Evolutionary conservation across 1,284 basidiomycete species (phyloP).

Genomic region (Pseudozyma sp.): DNA sequence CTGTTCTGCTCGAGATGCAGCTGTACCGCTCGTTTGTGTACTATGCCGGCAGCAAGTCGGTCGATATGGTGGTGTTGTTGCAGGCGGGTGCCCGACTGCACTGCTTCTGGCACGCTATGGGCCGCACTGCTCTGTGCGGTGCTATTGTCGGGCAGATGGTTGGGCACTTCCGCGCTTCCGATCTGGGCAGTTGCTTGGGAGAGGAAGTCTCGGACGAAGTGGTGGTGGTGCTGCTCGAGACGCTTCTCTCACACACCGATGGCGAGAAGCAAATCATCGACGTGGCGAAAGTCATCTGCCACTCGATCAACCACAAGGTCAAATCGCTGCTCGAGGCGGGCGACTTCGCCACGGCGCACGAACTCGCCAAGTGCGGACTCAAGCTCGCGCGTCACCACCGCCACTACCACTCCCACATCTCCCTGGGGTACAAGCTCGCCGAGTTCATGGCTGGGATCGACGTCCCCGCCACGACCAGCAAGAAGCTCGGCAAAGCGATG

Average conservation of each 20-base stretch:
- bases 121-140: slow-evolving; percentile 5
- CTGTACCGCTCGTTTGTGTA: slow-evolving; percentile 1
- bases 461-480: neutral
- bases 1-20: slow-evolving; percentile 3
- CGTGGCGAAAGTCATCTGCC: slow-evolving; percentile 1
- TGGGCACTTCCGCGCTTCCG: slow-evolving; percentile 3
- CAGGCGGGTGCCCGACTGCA: slow-evolving; percentile 2
- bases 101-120: slow-evolving; percentile 11
- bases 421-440: slow-evolving; percentile 9
- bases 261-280: slow-evolving; percentile 8
- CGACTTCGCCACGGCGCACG: slow-evolving; percentile 7
- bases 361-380: slow-evolving; percentile 8
- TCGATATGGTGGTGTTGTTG: slow-evolving; percentile 7
- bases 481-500: slow-evolving; percentile 1
- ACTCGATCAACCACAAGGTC: slow-evolving; percentile 9
- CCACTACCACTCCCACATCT: slow-evolving; percentile 1
- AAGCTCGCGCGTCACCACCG: slow-evolving; percentile 3
- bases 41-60: neutral
- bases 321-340: slow-evolving; percentile 1
- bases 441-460: slow-evolving; percentile 1
- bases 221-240: slow-evolving; percentile 4
- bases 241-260: neutral
- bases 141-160: neutral
- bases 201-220: slow-evolving; percentile 5
- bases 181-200: slow-evolving; percentile 1